Evolutionary conservation across 768 basidiomycete species (phyloP).

Genomic region (Amanita pallidorosea): DNA sequence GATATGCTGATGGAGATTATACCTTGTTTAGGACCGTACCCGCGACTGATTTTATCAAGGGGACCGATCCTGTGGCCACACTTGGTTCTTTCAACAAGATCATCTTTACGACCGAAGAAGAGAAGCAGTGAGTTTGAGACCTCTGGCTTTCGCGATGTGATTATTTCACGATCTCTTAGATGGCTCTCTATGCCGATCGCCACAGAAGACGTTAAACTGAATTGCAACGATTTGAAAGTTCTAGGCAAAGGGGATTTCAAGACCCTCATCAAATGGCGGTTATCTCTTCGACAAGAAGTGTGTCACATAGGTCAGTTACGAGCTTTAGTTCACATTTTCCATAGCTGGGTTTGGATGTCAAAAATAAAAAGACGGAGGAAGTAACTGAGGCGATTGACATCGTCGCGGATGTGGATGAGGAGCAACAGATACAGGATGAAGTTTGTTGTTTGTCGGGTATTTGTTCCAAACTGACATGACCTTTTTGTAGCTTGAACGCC

Average conservation of each 20-base stretch:
- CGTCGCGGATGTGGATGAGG: conserved; percentile 68
- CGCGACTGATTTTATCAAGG: conserved; percentile 62
- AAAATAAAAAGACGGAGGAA: conserved; percentile 63
- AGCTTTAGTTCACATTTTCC: neutral
- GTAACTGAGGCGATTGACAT: conserved; percentile 62
- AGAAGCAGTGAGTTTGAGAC: conserved; percentile 65
- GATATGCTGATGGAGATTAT: conserved; percentile 92
- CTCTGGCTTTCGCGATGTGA: conserved; percentile 1
- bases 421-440: conserved; percentile 84
- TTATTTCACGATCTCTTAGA: conserved; percentile 22
- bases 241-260: conserved; percentile 98
- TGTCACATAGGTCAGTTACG: conserved; percentile 10
- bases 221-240: conserved; percentile 89
- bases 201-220: conserved; percentile 68
- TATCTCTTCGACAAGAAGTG: conserved; percentile 82
- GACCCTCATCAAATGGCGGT: conserved; percentile 81
- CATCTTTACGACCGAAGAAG: conserved; percentile 70
- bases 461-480: conserved; percentile 2
- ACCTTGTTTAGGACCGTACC: conserved; percentile 71
- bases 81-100: conserved; percentile 76
- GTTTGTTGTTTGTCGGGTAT: conserved; percentile 24
- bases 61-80: conserved; percentile 62
- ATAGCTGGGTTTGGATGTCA: conserved; percentile 79
- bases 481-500: conserved; percentile 58
- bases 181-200: conserved; percentile 71